These are phyloP conservation scores for Pythium apleroticum DNA, from an alignment of 352 stramenopile genomes.

Conservation along the genomic window DNA sequence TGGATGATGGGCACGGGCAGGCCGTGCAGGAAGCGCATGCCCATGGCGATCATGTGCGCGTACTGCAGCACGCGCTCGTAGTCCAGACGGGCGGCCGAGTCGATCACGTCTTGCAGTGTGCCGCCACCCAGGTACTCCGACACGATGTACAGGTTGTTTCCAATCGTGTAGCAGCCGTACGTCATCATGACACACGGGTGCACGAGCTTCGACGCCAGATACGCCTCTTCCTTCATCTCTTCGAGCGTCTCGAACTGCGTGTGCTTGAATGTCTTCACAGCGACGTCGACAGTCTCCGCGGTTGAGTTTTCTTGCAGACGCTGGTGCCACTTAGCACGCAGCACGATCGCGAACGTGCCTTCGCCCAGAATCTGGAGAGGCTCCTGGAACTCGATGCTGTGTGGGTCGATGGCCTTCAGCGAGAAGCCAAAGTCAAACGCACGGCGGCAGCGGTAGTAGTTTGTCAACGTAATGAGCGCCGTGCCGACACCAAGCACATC, in stretches of 20 bases:
- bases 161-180: conserved; percentile 79
- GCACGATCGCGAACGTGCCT: conserved; percentile 75
- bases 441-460: conserved; percentile 69
- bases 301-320: conserved; percentile 42
- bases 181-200: conserved; percentile 85
- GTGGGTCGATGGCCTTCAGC: conserved; percentile 75
- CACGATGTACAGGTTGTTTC: conserved; percentile 81
- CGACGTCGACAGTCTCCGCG: conserved; percentile 59
- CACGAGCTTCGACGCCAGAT: conserved; percentile 73
- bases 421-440: conserved; percentile 79
- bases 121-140: conserved; percentile 78
- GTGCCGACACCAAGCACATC: conserved; percentile 67
- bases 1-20: conserved; percentile 78
- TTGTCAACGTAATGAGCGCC: conserved; percentile 68
- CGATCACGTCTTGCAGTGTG: conserved; percentile 79
- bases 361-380: conserved; percentile 78
- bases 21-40: conserved; percentile 78
- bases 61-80: conserved; percentile 73
- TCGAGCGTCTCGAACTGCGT: conserved; percentile 74
- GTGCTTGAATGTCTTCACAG: conserved; percentile 84
- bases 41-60: conserved; percentile 78
- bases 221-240: conserved; percentile 81
- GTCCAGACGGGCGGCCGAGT: conserved; percentile 42
- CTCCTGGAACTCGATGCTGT: conserved; percentile 78
- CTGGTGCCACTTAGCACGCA: conserved; percentile 73